Percentiles rank a stretch among this genome's conserved stretches.
phyloP scores from a whole-genome alignment of 805 yeast species.

The Monosporozyma solicola region DNA sequence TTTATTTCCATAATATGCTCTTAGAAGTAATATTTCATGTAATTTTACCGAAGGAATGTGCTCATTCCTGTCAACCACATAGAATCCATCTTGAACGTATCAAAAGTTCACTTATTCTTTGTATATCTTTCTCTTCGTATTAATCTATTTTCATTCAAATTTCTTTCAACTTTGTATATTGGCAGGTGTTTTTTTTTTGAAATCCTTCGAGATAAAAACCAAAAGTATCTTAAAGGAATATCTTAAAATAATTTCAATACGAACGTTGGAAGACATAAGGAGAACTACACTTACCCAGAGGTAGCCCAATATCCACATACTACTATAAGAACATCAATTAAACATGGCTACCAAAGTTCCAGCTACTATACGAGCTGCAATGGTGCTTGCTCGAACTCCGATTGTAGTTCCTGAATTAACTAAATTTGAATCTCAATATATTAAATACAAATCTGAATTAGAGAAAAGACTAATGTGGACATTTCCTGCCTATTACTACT shows the following conservation, averaged over 20 bases:
- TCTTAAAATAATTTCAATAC: background rate
- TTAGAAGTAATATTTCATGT: background rate
- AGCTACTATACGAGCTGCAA: constrained; percentile 35
- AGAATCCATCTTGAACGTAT: background rate
- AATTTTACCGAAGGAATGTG: background rate
- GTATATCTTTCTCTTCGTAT: background rate
- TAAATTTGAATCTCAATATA: constrained; percentile 65
- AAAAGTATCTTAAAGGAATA: background rate
- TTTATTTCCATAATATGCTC: background rate
- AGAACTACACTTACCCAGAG: background rate
- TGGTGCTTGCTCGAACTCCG: constrained; percentile 74
- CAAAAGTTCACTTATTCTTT: background rate
- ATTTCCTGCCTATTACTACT: constrained; percentile 88
- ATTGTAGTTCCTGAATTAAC: constrained; percentile 70
- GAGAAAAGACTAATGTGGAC: constrained; percentile 95
- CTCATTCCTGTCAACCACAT: background rate
- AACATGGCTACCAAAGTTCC: constrained; percentile 2
- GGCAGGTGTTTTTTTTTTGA: background rate
- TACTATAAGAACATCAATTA: background rate
- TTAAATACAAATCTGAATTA: constrained; percentile 74
- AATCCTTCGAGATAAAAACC: background rate
- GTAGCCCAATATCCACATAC: background rate
- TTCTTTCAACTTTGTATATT: background rate
- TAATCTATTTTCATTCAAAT: background rate
- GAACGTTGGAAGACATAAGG: background rate